Evolutionary conservation across 805 yeast species (phyloP).

Genomic region (Pichia cabralensis): DNA sequence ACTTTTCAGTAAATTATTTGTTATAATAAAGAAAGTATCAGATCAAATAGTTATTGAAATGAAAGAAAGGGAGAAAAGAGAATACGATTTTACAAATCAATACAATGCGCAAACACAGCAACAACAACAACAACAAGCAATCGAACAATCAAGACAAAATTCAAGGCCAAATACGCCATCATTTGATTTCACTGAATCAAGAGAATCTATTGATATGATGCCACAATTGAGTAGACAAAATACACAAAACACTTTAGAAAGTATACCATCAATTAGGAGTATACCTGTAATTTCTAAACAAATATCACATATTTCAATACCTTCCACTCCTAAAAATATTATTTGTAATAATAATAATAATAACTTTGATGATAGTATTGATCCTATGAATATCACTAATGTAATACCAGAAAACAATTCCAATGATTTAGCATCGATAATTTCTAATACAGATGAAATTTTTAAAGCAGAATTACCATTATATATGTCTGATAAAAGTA

Average conservation of each 20-base stretch:
- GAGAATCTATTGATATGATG: conserved; percentile 1
- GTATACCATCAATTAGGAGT: conserved; percentile 5
- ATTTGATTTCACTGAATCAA: conserved; percentile 1
- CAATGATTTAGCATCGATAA: not conserved
- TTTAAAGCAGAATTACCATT: conserved; percentile 40
- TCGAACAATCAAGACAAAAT: conserved; percentile 1
- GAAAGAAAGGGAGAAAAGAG: conserved; percentile 4
- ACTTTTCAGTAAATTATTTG: conserved; percentile 28
- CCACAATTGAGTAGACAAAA: conserved; percentile 10
- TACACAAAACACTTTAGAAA: conserved; percentile 9
- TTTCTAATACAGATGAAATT: conserved; percentile 24
- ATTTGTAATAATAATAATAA: conserved; percentile 4
- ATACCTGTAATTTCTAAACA: conserved; percentile 7
- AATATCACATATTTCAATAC: conserved; percentile 9
- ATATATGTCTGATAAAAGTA: conserved; percentile 53
- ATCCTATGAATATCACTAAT: conserved; percentile 6
- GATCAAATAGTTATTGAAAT: conserved; percentile 14
- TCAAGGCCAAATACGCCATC: not conserved
- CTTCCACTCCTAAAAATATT: conserved; percentile 11
- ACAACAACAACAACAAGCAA: not conserved
- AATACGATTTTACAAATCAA: conserved; percentile 1
- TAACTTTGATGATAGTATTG: conserved; percentile 11
- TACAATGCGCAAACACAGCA: conserved; percentile 1
- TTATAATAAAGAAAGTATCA: conserved; percentile 24
- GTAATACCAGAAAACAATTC: not conserved